Evolutionary conservation across 306 rosid species (phyloP).

Genomic region (Fragaria iinumae): DNA sequence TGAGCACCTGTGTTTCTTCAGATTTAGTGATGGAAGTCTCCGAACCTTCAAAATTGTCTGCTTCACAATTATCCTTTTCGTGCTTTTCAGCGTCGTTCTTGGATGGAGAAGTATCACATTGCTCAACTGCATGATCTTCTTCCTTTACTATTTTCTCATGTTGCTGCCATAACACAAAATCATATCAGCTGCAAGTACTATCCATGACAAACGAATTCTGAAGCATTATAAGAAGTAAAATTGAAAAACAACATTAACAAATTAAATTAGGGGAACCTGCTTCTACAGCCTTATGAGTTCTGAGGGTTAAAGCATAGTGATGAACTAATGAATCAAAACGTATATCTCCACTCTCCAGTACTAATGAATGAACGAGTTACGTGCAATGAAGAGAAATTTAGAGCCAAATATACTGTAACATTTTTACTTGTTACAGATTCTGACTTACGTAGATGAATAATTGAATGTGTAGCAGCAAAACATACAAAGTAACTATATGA

Average conservation of each 20-base stretch:
- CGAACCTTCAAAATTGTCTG: background rate
- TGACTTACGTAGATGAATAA: background rate
- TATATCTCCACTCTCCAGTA: background rate
- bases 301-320: background rate
- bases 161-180: constrained; percentile 8
- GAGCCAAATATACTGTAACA: background rate
- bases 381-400: background rate
- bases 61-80: background rate
- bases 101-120: background rate
- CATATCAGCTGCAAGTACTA: constrained; percentile 4
- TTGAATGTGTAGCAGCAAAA: background rate
- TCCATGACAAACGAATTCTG: background rate
- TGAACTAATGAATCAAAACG: background rate
- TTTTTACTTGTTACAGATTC: background rate
- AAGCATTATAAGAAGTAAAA: background rate
- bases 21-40: background rate
- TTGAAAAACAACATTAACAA: background rate
- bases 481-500: background rate
- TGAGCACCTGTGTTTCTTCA: constrained; percentile 3
- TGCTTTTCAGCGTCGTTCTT: background rate
- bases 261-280: background rate
- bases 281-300: background rate
- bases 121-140: background rate
- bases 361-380: background rate
- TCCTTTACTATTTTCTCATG: constrained; percentile 1